phyloP scores from a whole-genome alignment of 257 asterid genomes.

The Penstemon davidsonii region DNA sequence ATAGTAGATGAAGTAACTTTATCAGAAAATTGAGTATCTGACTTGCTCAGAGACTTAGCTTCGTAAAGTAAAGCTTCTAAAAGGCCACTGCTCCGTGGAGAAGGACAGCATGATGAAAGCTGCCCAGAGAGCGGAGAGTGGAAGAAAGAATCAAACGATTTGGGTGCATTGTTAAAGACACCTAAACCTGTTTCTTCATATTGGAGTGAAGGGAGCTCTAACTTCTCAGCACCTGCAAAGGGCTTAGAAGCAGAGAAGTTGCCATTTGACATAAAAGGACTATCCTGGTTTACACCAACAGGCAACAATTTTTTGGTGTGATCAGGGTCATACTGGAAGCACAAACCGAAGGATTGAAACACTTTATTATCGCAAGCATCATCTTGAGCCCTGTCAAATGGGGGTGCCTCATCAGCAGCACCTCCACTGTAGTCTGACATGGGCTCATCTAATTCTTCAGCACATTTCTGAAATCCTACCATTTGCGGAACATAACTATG shows the following conservation, averaged over 20 bases:
- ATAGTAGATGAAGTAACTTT: slow-evolving; percentile 40
- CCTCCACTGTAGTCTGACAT: slow-evolving; percentile 39
- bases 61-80: slow-evolving; percentile 64
- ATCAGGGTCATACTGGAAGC: slow-evolving; percentile 41
- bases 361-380: slow-evolving; percentile 35
- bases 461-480: slow-evolving; percentile 33
- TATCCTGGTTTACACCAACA: slow-evolving; percentile 40
- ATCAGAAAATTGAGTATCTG: slow-evolving; percentile 40
- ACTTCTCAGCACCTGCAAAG: slow-evolving; percentile 55
- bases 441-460: slow-evolving; percentile 41
- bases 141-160: slow-evolving; percentile 46
- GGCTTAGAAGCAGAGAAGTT: slow-evolving; percentile 67
- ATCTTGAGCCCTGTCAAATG: slow-evolving; percentile 36
- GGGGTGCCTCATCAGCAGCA: slow-evolving; percentile 30
- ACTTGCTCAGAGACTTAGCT: slow-evolving; percentile 47
- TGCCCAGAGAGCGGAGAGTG: slow-evolving; percentile 44
- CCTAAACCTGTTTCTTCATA: slow-evolving; percentile 48
- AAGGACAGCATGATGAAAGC: slow-evolving; percentile 42
- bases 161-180: slow-evolving; percentile 51
- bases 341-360: slow-evolving; percentile 38
- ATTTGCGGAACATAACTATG: slow-evolving; percentile 40
- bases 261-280: slow-evolving; percentile 45
- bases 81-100: slow-evolving; percentile 68
- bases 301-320: slow-evolving; percentile 37
- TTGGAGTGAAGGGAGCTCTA: slow-evolving; percentile 92